Evolutionary conservation across 768 basidiomycete genomes (phyloP).

Genomic region (Omphalotus guepiniiformis): DNA sequence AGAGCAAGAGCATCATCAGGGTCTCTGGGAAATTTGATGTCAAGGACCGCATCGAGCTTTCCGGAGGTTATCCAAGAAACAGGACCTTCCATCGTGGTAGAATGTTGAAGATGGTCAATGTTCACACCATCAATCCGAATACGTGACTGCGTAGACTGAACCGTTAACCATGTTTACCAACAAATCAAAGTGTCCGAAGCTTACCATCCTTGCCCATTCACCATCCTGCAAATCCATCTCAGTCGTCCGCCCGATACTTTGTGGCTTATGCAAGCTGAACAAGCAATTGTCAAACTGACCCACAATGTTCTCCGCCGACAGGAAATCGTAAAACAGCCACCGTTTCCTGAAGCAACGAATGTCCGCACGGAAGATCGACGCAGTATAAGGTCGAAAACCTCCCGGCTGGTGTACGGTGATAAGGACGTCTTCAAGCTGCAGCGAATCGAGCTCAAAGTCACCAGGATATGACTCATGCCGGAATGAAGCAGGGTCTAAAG

Average conservation of each 20-base stretch:
- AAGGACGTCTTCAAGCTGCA: constrained; percentile 90
- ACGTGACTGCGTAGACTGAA: constrained; percentile 57
- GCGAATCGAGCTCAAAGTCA: constrained; percentile 87
- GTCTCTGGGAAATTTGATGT: constrained; percentile 94
- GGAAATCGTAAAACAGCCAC: constrained; percentile 94
- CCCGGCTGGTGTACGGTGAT: constrained; percentile 94
- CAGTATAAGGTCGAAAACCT: constrained; percentile 86
- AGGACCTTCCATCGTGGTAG: constrained; percentile 78
- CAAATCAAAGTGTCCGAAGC: constrained; percentile 19
- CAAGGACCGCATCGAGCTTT: constrained; percentile 93
- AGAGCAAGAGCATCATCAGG: constrained; percentile 63
- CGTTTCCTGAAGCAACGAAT: constrained; percentile 80
- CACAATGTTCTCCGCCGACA: constrained; percentile 92
- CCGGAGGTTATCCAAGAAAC: constrained; percentile 98
- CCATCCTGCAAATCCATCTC: constrained; percentile 81
- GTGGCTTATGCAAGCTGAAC: constrained; percentile 93
- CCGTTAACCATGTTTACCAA: neutral
- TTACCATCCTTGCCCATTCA: constrained; percentile 86
- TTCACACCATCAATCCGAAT: constrained; percentile 96
- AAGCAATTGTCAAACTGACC: constrained; percentile 98
- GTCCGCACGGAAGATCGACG: constrained; percentile 92
- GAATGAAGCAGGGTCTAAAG: constrained; percentile 76
- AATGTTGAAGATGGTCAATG: constrained; percentile 90
- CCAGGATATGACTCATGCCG: constrained; percentile 70
- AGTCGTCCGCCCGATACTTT: constrained; percentile 89